Conservation (phyloP, 2,329 filamentous ascomycete genomes). For the Ascomycota sp. region DNA sequence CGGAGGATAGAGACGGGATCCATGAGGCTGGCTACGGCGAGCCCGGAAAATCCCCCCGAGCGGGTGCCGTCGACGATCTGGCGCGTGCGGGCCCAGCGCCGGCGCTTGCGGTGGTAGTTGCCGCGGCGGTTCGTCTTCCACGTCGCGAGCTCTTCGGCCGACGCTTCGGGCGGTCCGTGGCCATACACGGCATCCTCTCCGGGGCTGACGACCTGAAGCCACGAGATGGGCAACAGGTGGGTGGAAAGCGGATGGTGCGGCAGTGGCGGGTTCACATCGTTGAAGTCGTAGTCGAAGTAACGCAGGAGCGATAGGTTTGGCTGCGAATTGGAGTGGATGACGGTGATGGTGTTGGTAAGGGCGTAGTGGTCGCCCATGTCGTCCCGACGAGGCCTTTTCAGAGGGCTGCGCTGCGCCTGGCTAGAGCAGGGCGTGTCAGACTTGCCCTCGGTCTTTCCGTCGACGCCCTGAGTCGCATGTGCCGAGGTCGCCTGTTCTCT, state of each 20-base stretch:
- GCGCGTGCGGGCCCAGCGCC: conserved; percentile 56
- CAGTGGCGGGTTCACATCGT: conserved; percentile 34
- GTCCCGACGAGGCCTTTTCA: conserved; percentile 13
- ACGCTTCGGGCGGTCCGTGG: conserved; percentile 37
- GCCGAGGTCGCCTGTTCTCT: too few relatives aligned
- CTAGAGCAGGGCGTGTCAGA: conserved; percentile 2
- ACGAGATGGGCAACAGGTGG: conserved; percentile 68
- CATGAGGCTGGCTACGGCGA: conserved; percentile 68
- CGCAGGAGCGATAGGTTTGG: conserved; percentile 74
- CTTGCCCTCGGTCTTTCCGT: too few relatives aligned
- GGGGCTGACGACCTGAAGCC: conserved; percentile 76
- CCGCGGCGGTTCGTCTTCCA: conserved; percentile 71
- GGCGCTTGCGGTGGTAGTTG: conserved; percentile 73
- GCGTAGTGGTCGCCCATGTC: conserved; percentile 46
- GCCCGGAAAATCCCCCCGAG: conserved; percentile 59
- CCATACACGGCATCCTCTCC: conserved; percentile 53
- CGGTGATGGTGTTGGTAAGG: conserved; percentile 54
- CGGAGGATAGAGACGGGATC: conserved; percentile 58
- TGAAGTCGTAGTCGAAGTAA: conserved; percentile 71
- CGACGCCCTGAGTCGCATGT: too few relatives aligned
- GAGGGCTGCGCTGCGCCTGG: conserved; percentile 7
- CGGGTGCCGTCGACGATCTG: conserved; percentile 56
- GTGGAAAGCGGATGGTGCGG: conserved; percentile 60
- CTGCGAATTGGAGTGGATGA: conserved; percentile 66
- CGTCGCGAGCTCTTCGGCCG: conserved; percentile 38